phyloP scores from a whole-genome alignment of 768 basidiomycete genomes.

The Russula sp. region DNA sequence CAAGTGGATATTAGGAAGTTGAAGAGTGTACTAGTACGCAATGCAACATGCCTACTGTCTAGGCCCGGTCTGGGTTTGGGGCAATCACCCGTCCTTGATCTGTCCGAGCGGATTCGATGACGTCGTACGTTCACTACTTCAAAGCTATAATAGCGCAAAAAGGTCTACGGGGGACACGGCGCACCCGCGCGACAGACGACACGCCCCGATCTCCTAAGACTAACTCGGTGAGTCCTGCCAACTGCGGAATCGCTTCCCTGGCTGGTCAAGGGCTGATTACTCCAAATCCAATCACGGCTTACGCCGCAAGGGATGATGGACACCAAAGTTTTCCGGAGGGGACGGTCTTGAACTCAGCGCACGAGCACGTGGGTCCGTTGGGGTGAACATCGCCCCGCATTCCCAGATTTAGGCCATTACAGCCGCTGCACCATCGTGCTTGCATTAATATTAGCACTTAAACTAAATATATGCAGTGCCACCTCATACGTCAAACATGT shows the following conservation, averaged over 20 bases:
- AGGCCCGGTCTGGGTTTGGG: too few species aligned
- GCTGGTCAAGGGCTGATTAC: constrained; percentile 80
- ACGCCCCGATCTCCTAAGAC: constrained; percentile 85
- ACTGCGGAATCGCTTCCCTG: constrained; percentile 94
- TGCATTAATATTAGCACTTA: accelerated
- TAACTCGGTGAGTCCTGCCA: constrained; percentile 84
- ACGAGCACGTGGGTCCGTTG: constrained; percentile 58
- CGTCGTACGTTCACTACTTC: too few species aligned
- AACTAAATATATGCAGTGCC: not conserved
- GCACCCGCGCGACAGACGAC: constrained; percentile 79
- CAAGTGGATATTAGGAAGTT: too few species aligned
- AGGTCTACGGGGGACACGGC: constrained; percentile 76
- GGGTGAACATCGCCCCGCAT: constrained; percentile 57
- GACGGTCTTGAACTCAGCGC: constrained; percentile 91
- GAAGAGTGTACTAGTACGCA: too few species aligned
- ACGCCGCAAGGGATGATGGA: constrained; percentile 59
- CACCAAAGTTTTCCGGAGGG: constrained; percentile 93
- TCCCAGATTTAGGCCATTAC: constrained; percentile 77
- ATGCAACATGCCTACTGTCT: not conserved
- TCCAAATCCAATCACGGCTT: constrained; percentile 66
- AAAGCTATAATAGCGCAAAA: constrained; percentile 32
- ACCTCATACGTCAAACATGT: constrained; percentile 1
- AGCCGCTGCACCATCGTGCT: constrained; percentile 57
- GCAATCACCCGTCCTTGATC: too few species aligned
- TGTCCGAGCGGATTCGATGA: too few species aligned